Base-by-base conservation (phyloP, 768 basidiomycete genomes). In the Suillus americanus region DNA sequence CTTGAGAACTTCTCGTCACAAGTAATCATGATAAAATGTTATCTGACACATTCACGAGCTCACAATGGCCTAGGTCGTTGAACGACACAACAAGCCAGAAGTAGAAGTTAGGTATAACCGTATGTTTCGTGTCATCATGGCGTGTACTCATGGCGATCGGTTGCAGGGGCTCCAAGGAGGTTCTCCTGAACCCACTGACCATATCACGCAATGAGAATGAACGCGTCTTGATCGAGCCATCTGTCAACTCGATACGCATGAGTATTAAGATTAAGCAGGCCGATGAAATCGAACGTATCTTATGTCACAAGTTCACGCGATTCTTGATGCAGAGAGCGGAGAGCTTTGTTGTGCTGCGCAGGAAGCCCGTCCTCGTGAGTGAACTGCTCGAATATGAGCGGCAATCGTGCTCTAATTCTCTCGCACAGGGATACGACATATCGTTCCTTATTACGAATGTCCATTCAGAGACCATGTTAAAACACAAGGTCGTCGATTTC, bases 301-400 rank as follows among this genome's bases (percentile, higher is more conserved):
- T 99, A 45, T 97, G 96, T 75, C 94, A 98, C 81, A 95, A 99
- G 77, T 99, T 99, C 78, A 97, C 95, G 25, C 85, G 97, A 61
- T 99, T 99, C 81, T 92, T 99, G 94, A 98, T 95, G 90, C 95
- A 96, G 80, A 84, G 97, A 64, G 97, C 97, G 30, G 97, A 99
- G 81, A 95, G 89, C 77, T 99, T 99, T 77, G 86, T 99, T 65
- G 94, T 99, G 70, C 84, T 99, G 74, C 87, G 97, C 75, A 85
- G 97, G 79, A 97, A 96, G 77, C 95, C 97, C 45, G 90, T 99
- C 46, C 83, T 86, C 66, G 95, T 94, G 68, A 71, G 87, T 80
- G 61, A 69, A 54, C 54, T 16, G 48, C 33, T 48, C 41, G 30
- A 37, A 62, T 16, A 65, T 33, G 65, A 72, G 65, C 66, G 63